Base-by-base conservation (phyloP, 2,329 filamentous ascomycete genomes). In the Penicillium sp. region DNA sequence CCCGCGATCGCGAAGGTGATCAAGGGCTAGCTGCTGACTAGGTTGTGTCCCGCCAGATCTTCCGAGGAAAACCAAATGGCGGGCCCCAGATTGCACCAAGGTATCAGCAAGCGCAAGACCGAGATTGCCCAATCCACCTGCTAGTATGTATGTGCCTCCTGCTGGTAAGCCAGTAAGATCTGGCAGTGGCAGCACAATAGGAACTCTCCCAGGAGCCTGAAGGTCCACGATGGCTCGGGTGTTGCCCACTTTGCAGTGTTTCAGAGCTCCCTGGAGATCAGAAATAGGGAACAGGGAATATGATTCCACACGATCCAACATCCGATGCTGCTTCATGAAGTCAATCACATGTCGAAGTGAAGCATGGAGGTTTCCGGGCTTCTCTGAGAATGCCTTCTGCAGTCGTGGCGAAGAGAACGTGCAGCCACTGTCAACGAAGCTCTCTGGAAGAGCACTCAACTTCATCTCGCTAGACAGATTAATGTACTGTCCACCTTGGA, bases 31-130 rank as follows among this genome's bases (percentile, higher is more conserved):
- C 26, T 64, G 48, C 37, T 61, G 61, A 6, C 20, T 42, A 10
- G 50, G 46, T 14, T 59, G 55, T 4, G 53, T 38, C 1, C 48
- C 51, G 2, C 63, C 62, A 22, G 65, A 66, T 9, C 65, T 56
- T 18, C 56, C 56, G 35, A 66, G 59, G 57, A 67, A 65, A 2
- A 66, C 57, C n/a, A 66, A 48, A 39, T 67, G 61, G 3, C 59
- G 59, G 16, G 64, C 62, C 7, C 64, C 63, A 42, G 52, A 58
- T 9, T 56, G 49, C 7, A 55, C 55, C 39, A 67, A 49, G 4
- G 55, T 64, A 11, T 59, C 52, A 7, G 65, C 65, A 29, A 64
- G 43, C 9, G 62, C 57, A 24, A 65, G 55, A 14, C 65, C 65
- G 1, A 67, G 53, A 29, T 59, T 61, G 10, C 65, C 62, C n/a